Base-by-base conservation (phyloP, 108 stramenopile genomes). In the Cyclostephanos invisitatus region DNA sequence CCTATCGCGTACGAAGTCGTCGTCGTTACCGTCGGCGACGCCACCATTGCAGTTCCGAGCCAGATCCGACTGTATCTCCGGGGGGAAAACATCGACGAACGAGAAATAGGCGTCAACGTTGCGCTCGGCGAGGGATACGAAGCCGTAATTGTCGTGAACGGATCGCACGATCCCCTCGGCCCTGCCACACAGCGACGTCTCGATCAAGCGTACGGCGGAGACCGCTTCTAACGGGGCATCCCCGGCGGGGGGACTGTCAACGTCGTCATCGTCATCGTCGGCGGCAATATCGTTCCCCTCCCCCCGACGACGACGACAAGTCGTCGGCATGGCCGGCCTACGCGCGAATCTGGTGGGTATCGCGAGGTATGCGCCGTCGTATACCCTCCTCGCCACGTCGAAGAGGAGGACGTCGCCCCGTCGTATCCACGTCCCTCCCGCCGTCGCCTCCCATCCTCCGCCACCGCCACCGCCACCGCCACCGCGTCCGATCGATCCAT, bases 21-120 rank as follows among this genome's bases (percentile, higher is more conserved):
- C 64, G 28, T 50, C 55, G 3, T 46, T 35, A 9, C 55, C 32
- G 15, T 57, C 59, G 40, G 9, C 40, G 40, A 3, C 44, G 44
- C 24, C 50, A 24, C 24, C 27, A 3, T 49, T 22, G 17, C 11
- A 67, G 27, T 78, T 78, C 5, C 51, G 48, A 8, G 71, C 74
- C 63, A 90, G 54, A 82, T 90, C 92, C 15, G 27, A 8, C 51
- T 88, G 83, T 11, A 91, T 76, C 48, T 84, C 87, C 17, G 82
- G 74, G 15, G 92, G 92, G 51, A 94, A 51, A 7, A 91, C 63
- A 35, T 94, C 89, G 58, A 70, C 83, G 2, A 86, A 62, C 25
- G 86, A 86, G 62, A 91, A 89, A 63, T 94, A 91, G 2, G 86
- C 86, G 75, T 91, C 88, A 10, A 83, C 83, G n/a, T 77, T 74